Evolutionary conservation across 805 yeast genomes (phyloP).

Genomic region (Candida silvicultrix): DNA sequence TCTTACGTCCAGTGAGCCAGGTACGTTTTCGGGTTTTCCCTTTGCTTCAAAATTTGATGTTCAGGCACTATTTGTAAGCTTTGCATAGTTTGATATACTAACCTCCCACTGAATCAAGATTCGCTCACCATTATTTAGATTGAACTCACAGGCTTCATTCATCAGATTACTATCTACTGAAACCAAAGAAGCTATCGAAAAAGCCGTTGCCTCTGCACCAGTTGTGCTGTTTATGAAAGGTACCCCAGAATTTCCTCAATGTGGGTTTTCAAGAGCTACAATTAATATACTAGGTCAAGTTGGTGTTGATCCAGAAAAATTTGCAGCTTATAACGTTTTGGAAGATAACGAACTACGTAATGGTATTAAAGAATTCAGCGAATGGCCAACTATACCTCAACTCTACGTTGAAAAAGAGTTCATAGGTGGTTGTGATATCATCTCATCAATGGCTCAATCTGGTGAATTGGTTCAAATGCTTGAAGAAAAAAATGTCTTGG

Average conservation of each 20-base stretch:
- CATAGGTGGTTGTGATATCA: slow-evolving; percentile 95
- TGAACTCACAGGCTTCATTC: slow-evolving; percentile 4
- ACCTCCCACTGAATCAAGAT: slow-evolving; percentile 1
- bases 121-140: slow-evolving; percentile 10
- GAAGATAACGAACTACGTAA: slow-evolving; percentile 92
- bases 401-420: slow-evolving; percentile 86
- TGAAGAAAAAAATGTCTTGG: slow-evolving; percentile 71
- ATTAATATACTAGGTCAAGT: slow-evolving; percentile 91
- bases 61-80: too few relatives aligned
- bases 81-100: too few relatives aligned
- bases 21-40: slow-evolving; percentile 2
- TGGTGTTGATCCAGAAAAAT: slow-evolving; percentile 94
- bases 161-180: slow-evolving; percentile 63
- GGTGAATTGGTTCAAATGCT: slow-evolving; percentile 89
- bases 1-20: not conserved
- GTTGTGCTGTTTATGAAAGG: slow-evolving; percentile 98
- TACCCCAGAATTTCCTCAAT: slow-evolving; percentile 94
- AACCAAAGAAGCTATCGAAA: slow-evolving; percentile 75
- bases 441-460: slow-evolving; percentile 80
- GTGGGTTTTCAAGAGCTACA: slow-evolving; percentile 96
- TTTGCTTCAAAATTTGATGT: too few relatives aligned
- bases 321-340: slow-evolving; percentile 94
- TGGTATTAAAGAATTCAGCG: slow-evolving; percentile 91
- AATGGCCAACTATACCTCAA: slow-evolving; percentile 99
- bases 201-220: slow-evolving; percentile 83